Evolutionary conservation across 2,329 filamentous ascomycete genomes (phyloP).

Genomic region (Cordyceps fumosorosea): DNA sequence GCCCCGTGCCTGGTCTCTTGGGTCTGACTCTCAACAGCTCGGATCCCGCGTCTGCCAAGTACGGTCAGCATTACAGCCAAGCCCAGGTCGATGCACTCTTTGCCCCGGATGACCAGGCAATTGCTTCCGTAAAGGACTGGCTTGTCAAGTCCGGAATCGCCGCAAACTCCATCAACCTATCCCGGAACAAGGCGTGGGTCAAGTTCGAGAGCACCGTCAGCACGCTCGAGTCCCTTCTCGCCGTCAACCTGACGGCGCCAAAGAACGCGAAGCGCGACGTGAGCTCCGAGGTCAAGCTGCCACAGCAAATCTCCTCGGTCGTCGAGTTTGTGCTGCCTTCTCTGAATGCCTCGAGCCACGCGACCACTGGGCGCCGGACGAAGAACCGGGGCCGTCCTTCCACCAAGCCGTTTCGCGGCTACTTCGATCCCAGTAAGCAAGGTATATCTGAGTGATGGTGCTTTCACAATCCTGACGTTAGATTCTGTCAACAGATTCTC

Average conservation of each 20-base stretch:
- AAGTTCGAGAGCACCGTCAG: conserved; percentile 13
- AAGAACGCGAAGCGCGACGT: conserved; percentile 25
- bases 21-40: neutral
- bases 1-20: neutral
- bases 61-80: neutral
- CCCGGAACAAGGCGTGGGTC: conserved; percentile 39
- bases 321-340: conserved; percentile 33
- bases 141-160: conserved; percentile 44
- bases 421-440: neutral
- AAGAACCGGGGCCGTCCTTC: neutral
- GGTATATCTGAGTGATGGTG: neutral
- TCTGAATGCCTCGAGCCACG: neutral
- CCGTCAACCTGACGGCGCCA: neutral
- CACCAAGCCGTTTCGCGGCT: neutral
- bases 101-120: conserved; percentile 28
- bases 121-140: conserved; percentile 47
- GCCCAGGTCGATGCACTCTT: neutral
- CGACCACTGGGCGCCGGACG: neutral
- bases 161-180: conserved; percentile 38
- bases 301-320: conserved; percentile 27
- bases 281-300: conserved; percentile 30
- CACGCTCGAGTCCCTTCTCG: conserved; percentile 23
- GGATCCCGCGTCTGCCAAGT: neutral
- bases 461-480: neutral
- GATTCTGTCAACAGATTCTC: neutral